Base-by-base conservation (phyloP, 2,329 filamentous ascomycete species). In the Colletotrichum chrysophilum region DNA sequence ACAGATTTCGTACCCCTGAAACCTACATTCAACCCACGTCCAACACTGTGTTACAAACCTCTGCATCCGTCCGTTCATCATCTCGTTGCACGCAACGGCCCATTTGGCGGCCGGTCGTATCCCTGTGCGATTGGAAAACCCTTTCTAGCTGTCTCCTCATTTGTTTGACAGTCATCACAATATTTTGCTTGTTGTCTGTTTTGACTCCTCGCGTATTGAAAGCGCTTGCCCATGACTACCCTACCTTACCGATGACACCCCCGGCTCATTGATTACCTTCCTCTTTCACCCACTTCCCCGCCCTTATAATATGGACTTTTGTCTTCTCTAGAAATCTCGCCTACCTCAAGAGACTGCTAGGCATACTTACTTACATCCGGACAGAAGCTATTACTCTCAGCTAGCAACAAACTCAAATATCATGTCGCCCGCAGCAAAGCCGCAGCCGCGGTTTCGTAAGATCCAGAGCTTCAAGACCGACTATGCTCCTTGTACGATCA, bases 381-480 rank as follows among this genome's bases (percentile, higher is more conserved):
- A 26, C 64, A 76, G 74, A 60, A 28, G 12, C 14, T 48, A 58
- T 10, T 60, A 36, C 16, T 30, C 12, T 30, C 16, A 64, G 24
- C 36, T 36, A 14, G 48, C 7, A 26, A 16, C 32, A 13, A 74
- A 70, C 14, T 18, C 62, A 12, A 76, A 74, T 81, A 89, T 82
- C 55, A 94, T 94, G 93, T 86, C 90, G 71, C 85, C 89, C 48
- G 67, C 72, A 70, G 14, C 83, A 68, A 86, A 86, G 72, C 85
- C 88, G 62, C 86, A 86, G 74, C 85, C 88, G 62, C 91, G 93
- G 81, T 98, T 98, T 86, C 95, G 93, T 83, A 94, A 93, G 80
- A 89, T 98, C 65, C 95, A 98, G 82, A 93, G 91, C 81, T 98
- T 99, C 87, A 90, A 94, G 79, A 94, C 95, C 9, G 95, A 98